These are phyloP conservation scores for Halophytophthora polymorphica DNA, from an alignment of 352 stramenopile genomes.

Conservation along the genomic window DNA sequence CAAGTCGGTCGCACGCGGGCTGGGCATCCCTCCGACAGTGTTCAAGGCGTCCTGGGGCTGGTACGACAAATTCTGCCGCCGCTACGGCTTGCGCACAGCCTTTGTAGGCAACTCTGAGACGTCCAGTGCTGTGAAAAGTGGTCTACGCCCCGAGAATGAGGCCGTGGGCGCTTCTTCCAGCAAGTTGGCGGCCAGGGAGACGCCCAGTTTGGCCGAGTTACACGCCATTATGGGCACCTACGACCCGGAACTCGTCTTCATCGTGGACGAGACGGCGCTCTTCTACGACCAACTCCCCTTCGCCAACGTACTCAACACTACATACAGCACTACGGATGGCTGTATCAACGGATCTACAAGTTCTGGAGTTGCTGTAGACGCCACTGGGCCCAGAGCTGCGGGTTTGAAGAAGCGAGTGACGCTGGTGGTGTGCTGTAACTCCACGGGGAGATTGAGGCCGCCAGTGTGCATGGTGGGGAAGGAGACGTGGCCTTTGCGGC, in stretches of 20 bases:
- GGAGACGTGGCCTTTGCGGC: constrained; percentile 5
- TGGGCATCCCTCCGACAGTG: constrained; percentile 14
- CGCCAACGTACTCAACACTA: not conserved
- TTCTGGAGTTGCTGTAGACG: no score
- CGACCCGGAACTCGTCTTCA: constrained; percentile 28
- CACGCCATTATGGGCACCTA: constrained; percentile 22
- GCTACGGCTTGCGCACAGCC: constrained; percentile 22
- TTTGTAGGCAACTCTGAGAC: constrained; percentile 3
- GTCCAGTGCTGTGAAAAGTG: not conserved
- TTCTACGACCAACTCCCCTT: constrained; percentile 28
- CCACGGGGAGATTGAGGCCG: constrained; percentile 11
- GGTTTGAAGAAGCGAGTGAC: constrained; percentile 9
- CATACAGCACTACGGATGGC: not conserved
- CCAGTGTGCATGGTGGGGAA: constrained; percentile 23
- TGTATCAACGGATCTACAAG: not conserved
- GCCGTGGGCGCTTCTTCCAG: not conserved
- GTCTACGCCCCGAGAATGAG: not conserved
- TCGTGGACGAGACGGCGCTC: constrained; percentile 25
- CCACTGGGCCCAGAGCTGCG: no score
- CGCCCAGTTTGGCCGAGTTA: constrained; percentile 13
- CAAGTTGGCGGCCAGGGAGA: not conserved
- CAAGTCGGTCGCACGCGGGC: constrained; percentile 15
- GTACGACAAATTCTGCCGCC: constrained; percentile 36
- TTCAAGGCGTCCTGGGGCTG: constrained; percentile 40
- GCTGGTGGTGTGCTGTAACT: constrained; percentile 27